Evolutionary conservation across 1,284 basidiomycete genomes (phyloP).

Genomic region (Naganishia sp.): DNA sequence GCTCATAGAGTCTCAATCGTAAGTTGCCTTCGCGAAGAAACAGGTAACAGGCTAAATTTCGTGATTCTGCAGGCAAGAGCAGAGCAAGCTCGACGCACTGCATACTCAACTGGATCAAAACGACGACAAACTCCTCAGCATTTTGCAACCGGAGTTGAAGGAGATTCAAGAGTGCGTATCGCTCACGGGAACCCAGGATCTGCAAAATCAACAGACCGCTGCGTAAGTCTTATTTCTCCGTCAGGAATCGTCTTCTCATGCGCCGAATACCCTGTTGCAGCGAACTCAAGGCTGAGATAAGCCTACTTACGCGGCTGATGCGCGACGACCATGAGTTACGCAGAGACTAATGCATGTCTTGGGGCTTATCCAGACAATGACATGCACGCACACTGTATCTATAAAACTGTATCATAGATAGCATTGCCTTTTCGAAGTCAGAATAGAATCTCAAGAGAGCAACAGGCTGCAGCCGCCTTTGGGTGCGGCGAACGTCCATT

Average conservation of each 20-base stretch:
- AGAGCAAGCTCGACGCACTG: conserved; percentile 39
- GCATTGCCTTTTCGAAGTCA: background rate
- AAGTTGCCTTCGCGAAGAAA: conserved; percentile 19
- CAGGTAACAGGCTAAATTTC: background rate
- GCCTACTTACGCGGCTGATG: conserved; percentile 42
- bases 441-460: background rate
- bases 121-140: conserved; percentile 36
- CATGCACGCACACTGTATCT: conserved; percentile 1
- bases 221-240: conserved; percentile 36
- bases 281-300: conserved; percentile 41
- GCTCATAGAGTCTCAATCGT: conserved; percentile 46
- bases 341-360: background rate
- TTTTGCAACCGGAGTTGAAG: conserved; percentile 27
- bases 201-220: conserved; percentile 38
- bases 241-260: conserved; percentile 4
- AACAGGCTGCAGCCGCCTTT: background rate
- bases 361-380: too few relatives aligned
- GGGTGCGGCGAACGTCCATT: background rate
- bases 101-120: conserved; percentile 34
- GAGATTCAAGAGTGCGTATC: conserved; percentile 29
- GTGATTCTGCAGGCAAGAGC: conserved; percentile 38
- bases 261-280: conserved; percentile 31
- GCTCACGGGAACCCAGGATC: conserved; percentile 36
- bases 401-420: background rate
- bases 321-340: conserved; percentile 24